Evolutionary conservation across 768 basidiomycete species (phyloP).

Genomic region (Lactarius evosmus): DNA sequence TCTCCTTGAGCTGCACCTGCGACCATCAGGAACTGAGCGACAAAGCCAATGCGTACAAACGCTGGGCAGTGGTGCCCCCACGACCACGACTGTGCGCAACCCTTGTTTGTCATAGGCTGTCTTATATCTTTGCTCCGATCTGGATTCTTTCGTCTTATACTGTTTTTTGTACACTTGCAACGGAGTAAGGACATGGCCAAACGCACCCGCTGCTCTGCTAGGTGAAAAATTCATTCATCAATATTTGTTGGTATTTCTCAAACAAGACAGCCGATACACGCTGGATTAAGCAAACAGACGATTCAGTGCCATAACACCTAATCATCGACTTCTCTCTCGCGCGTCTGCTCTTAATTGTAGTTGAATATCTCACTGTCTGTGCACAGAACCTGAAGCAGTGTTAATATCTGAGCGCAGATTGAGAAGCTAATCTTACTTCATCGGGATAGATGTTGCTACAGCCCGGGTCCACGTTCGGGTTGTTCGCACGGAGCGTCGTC

Average conservation of each 20-base stretch:
- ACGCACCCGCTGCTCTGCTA: too few relatives aligned
- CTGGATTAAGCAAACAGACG: not conserved
- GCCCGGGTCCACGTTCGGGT: conserved; percentile 60
- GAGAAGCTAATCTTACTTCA: conserved; percentile 48
- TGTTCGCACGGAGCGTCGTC: conserved; percentile 62
- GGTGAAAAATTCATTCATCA: too few relatives aligned
- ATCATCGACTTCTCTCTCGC: not conserved
- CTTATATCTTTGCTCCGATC: too few relatives aligned
- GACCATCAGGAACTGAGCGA: conserved; percentile 34
- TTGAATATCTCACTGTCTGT: not conserved
- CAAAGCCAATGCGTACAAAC: conserved; percentile 41
- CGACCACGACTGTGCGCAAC: conserved; percentile 31
- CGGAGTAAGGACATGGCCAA: too few relatives aligned
- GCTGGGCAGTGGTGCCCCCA: conserved; percentile 49
- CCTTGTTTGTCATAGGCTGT: not conserved
- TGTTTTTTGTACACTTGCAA: too few relatives aligned
- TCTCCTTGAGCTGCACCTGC: conserved; percentile 27
- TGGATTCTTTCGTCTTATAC: too few relatives aligned
- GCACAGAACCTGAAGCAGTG: conserved; percentile 1
- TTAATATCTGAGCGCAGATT: not conserved
- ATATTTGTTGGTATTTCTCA: too few relatives aligned
- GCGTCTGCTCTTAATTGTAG: not conserved
- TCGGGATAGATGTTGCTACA: conserved; percentile 71
- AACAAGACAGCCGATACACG: not conserved
- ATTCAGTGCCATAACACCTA: not conserved